Base-by-base conservation (phyloP, 2,329 filamentous ascomycete genomes). In the Alternaria gaisen region DNA sequence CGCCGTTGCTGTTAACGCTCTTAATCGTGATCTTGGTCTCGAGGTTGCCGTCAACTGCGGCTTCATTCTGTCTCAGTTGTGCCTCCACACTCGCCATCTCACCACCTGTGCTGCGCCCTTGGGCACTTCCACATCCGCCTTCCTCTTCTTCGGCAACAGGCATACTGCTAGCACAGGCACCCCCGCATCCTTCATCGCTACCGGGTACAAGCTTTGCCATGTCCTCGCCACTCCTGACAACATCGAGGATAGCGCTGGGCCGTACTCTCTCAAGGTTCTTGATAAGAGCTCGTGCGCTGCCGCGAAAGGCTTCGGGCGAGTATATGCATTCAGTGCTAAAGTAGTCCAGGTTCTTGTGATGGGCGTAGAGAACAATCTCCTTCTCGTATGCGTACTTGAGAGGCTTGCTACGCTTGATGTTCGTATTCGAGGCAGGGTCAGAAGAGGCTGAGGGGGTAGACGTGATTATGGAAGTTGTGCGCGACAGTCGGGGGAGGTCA, bases 311-410 rank as follows among this genome's bases (percentile, higher is more conserved):
- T 80, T 99, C 95, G 0, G 95, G 95, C 55, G 93, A 97, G 83
- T 99, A 99, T 62, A 99, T 93, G 83, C 95, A 99, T 80, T 99
- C 95, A 0, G 95, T 99, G 73, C 90, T 97, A 80, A 99, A 99
- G 80, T 99, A 99, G 77, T 98, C 94, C 65, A 99, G 84, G 78
- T 94, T 94, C 80, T 95, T 97, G 83, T 99, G 93, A 76, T 98
- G 92, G 5, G 95, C 95, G 76, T 99, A 99, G 6, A 99, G 85
- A 18, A 99, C 95, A 68, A 99, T 99, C 77, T 99, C 95, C 81
- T 99, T 99, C 77, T 99, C 95, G 76, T 98, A 99, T 1, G 94
- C 94, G 77, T 98, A 99, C 79, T 99, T 98, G 46, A 99, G 85
- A 14, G 95, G 95, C 80, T 99, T 99, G 80, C 92, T 97, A 66